Conservation (phyloP, 2,329 filamentous ascomycete species). For the Botrytis hyacinthi region DNA sequence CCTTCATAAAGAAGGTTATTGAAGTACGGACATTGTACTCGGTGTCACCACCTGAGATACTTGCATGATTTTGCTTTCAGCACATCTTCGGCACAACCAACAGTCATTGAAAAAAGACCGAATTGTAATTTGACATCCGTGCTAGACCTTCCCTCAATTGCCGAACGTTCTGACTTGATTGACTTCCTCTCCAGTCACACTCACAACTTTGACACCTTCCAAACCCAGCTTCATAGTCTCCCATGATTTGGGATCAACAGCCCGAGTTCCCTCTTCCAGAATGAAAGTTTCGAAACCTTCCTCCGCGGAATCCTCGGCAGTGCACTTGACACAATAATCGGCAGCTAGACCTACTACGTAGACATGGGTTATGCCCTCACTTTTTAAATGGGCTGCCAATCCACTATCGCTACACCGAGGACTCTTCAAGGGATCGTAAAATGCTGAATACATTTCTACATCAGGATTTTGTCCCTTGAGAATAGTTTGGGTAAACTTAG, state of each 20-base stretch:
- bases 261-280: slow-evolving; percentile 72
- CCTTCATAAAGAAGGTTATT: slow-evolving; percentile 27
- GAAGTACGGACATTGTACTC: slow-evolving; percentile 30
- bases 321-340: slow-evolving; percentile 85
- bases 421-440: slow-evolving; percentile 73
- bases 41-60: slow-evolving; percentile 36
- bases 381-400: slow-evolving; percentile 57
- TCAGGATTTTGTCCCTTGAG: slow-evolving; percentile 73
- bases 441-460: slow-evolving; percentile 93
- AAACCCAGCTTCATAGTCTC: slow-evolving; percentile 50
- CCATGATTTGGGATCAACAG: slow-evolving; percentile 66
- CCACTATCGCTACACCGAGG: slow-evolving; percentile 61
- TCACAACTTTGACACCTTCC: slow-evolving; percentile 62
- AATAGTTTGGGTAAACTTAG: slow-evolving; percentile 62
- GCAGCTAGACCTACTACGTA: slow-evolving; percentile 83
- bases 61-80: slow-evolving; percentile 63
- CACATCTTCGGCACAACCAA: slow-evolving; percentile 98
- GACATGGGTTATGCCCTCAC: slow-evolving; percentile 67
- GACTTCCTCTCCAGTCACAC: slow-evolving; percentile 55
- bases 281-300: slow-evolving; percentile 77
- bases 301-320: slow-evolving; percentile 72
- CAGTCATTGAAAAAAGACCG: slow-evolving; percentile 76
- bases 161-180: slow-evolving; percentile 4
- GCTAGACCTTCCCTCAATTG: slow-evolving; percentile 49
- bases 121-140: slow-evolving; percentile 99